phyloP scores from a whole-genome alignment of 2,329 filamentous ascomycete genomes.

The Rutstroemia sp. region DNA sequence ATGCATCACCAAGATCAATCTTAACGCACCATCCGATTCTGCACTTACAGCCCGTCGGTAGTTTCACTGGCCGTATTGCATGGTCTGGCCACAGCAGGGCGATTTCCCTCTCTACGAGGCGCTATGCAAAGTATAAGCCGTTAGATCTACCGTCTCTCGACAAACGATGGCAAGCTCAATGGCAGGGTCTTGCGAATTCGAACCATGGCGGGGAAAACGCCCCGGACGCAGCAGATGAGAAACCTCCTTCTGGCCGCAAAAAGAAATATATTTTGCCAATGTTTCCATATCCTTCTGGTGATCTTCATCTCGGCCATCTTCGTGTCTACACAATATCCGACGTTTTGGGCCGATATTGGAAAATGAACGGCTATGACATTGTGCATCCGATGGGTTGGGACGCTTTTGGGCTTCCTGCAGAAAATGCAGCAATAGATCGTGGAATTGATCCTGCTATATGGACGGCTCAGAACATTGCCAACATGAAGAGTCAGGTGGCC shows the following conservation, averaged over 20 bases:
- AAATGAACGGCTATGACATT: slow-evolving; percentile 66
- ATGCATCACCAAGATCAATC: not conserved
- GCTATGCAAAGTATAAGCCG: too few species aligned
- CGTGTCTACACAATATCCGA: slow-evolving; percentile 89
- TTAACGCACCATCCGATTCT: not conserved
- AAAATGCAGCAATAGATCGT: slow-evolving; percentile 83
- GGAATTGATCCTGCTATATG: slow-evolving; percentile 70
- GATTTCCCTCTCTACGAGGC: not conserved
- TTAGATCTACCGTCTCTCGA: not conserved
- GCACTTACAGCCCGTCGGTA: not conserved
- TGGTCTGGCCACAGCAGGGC: not conserved
- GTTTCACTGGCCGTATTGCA: not conserved
- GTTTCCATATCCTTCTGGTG: slow-evolving; percentile 89
- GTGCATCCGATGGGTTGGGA: slow-evolving; percentile 94
- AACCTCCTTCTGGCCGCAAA: not conserved
- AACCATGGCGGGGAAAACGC: slow-evolving; percentile 16
- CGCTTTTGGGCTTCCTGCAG: slow-evolving; percentile 82
- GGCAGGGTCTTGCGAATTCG: not conserved
- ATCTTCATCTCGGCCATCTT: slow-evolving; percentile 78
- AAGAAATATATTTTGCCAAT: slow-evolving; percentile 73
- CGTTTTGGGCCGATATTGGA: slow-evolving; percentile 69
- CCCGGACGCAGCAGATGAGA: not conserved
- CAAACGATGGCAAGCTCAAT: not conserved
- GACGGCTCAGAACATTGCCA: slow-evolving; percentile 73
- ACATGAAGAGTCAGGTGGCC: slow-evolving; percentile 76